Evolutionary conservation across 805 yeast species (phyloP), one percentile per base, ranked within the genome.

Genomic region (Ogataea ramenticola): DNA sequence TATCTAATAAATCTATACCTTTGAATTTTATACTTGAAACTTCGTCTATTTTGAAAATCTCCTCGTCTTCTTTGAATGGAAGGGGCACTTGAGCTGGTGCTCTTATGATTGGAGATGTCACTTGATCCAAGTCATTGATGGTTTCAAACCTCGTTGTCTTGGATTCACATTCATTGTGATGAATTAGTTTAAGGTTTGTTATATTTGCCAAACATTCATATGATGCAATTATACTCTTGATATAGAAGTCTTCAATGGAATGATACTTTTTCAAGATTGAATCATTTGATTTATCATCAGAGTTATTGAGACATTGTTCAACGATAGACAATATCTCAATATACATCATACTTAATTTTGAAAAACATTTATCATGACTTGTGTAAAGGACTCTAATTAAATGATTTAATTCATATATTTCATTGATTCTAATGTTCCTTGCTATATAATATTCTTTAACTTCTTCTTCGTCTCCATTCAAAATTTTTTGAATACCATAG

Each of bases 201-300:
- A 51, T 45, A 29, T 54, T 54, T 26, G 43, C 45, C 36, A 54
- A 38, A 30, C 44, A 48, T 40, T 54, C 53, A 33, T 48, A 51
- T 32, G 49, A 47, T 4, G 56, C 43, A 3, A 43, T 26, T 2
- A 50, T 24, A 1, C 44, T 32, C 6, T 46, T 48, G 21, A 40
- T 14, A 35, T 49, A 49, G 21, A 5, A 21, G 5, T 30, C 30
- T 24, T 30, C n/a, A 8, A 22, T 40, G 15, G 9, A 19, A 15
- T 9, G 21, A n/a, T 8, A 16, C 20, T n/a, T 24, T 14, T 16
- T 17, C 15, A 10, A 22, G 9, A 14, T 5, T 9, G 19, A 7
- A n/a, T 34, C 17, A 7, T 24, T 24, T 19, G 6, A 17, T 27
- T 26, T 33, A 37, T 16, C 10, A 9, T 26, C 27, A 9, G 35